Evolutionary conservation across 2,329 filamentous ascomycete species (phyloP).

Genomic region (Diaporthe sp.): DNA sequence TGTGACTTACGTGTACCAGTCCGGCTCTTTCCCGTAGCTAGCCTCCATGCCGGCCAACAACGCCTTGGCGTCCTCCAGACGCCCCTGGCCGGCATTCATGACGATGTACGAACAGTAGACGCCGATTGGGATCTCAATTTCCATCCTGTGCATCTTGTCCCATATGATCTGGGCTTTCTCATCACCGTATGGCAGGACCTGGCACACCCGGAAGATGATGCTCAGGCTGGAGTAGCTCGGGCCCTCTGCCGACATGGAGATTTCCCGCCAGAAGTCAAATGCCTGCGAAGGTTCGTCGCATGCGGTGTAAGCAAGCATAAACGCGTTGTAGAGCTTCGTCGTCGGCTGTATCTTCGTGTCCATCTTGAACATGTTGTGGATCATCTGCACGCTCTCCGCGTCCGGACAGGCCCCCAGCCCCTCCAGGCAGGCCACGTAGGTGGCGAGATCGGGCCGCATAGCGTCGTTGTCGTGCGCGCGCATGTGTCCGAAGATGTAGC

Average conservation of each 20-base stretch:
- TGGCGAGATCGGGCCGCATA: constrained; percentile 75
- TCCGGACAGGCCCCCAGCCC: constrained; percentile 75
- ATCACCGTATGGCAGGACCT: constrained; percentile 68
- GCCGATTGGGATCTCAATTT: constrained; percentile 78
- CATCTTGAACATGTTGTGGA: constrained; percentile 95
- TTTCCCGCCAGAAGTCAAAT: constrained; percentile 84
- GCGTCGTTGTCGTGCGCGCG: constrained; percentile 74
- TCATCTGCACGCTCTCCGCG: constrained; percentile 73
- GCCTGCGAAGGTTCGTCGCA: constrained; percentile 74
- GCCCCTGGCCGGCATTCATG: constrained; percentile 78
- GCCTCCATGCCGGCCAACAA: constrained; percentile 75
- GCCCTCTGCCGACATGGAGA: constrained; percentile 85
- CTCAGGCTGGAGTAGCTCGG: constrained; percentile 84
- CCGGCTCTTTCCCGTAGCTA: constrained; percentile 73
- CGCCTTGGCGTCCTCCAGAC: constrained; percentile 74
- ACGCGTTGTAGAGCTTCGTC: constrained; percentile 81
- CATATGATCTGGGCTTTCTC: constrained; percentile 74
- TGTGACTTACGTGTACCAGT: constrained; percentile 72
- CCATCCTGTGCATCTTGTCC: constrained; percentile 77
- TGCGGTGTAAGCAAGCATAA: constrained; percentile 87
- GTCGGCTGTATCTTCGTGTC: constrained; percentile 82
- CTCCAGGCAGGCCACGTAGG: constrained; percentile 82
- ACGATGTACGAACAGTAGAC: constrained; percentile 84
- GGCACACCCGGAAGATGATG: constrained; percentile 83
- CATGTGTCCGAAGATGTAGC: constrained; percentile 92